A percentile compares a stretch with the other conserved stretches of the same genome.
Conservation (phyloP, 2,329 filamentous ascomycete genomes). For the Macroventuria anomochaeta region DNA sequence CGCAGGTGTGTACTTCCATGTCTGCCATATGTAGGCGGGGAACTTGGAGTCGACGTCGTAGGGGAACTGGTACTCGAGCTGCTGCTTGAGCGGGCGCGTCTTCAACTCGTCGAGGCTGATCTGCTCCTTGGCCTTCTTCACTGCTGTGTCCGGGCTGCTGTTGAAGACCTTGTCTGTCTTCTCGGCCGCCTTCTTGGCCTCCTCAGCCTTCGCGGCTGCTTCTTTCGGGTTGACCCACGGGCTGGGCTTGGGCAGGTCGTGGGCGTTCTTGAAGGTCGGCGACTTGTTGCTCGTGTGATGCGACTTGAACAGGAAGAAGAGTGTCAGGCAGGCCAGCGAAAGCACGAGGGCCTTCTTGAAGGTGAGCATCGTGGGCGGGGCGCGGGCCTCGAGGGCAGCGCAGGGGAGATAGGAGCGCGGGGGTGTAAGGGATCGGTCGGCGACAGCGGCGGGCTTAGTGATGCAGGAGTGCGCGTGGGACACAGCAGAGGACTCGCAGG, state of each 20-base stretch:
- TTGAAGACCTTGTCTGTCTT: conserved; percentile 38
- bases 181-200: conserved; percentile 18
- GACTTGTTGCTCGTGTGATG: conserved; percentile 54
- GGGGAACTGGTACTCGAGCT: conserved; percentile 90
- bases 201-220: conserved; percentile 19
- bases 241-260: conserved; percentile 46
- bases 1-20: conserved; percentile 87
- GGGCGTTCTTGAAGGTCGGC: conserved; percentile 42
- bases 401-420: neutral
- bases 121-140: conserved; percentile 60
- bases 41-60: conserved; percentile 90
- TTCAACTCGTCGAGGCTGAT: conserved; percentile 73
- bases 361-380: conserved; percentile 69
- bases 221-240: conserved; percentile 40
- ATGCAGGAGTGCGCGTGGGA: neutral
- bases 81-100: conserved; percentile 74
- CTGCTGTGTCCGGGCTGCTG: conserved; percentile 35
- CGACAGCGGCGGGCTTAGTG: neutral
- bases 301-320: conserved; percentile 73
- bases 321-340: conserved; percentile 70
- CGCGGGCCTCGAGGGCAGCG: too few species aligned
- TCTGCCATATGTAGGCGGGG: conserved; percentile 99
- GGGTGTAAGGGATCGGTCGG: neutral
- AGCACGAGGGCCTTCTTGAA: conserved; percentile 77
- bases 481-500: neutral